Base-by-base conservation (phyloP, 1,284 basidiomycete genomes). In the Trichosporon faecale region DNA sequence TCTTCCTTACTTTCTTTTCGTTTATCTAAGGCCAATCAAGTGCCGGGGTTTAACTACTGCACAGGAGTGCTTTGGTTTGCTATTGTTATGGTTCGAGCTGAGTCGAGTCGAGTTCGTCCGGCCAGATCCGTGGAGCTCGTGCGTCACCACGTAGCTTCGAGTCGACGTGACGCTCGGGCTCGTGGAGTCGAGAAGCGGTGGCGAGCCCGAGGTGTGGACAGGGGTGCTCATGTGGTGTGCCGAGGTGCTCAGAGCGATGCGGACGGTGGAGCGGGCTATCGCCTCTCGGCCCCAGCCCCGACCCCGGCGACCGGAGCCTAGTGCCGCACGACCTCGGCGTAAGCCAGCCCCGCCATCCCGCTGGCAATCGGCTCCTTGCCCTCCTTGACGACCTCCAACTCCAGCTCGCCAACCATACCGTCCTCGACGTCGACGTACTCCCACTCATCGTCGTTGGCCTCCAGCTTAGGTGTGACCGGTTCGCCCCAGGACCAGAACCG, bases 371-470 rank as follows among this genome's bases (percentile, higher is more conserved):
- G 55, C 55, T 35, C 33, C 23, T 27, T 55, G 60, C 49, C 18
- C 7, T 3, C 29, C 66, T 66, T 66, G 25, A 29, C 66, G 31
- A 33, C 40, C 21, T 74, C 72, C n/a, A 82, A 68, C 68, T 82
- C 79, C 40, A 80, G 68, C 49, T 78, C 79, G 14, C 81, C 81
- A 16, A 82, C 69, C 11, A 82, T 70, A 31, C 76, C 78, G 33
- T 80, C 78, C 14, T 78, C 74, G 64, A 60, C 69, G 37, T 49
- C 66, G 18, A 81, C 71, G 66, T 78, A 76, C 68, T 82, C 81
- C 81, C 80, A 81, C 40, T 78, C 79, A 29, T 77, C 75, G 33
- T 76, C 74, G 40, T 76, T 76, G 29, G 76, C 78, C 35, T 77
- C 46, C 6, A 49, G 52, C 14, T 31, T 12, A 14, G 55, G 55